Conservation (phyloP, 1,284 basidiomycete species). For the Ustilago xerochloae region DNA sequence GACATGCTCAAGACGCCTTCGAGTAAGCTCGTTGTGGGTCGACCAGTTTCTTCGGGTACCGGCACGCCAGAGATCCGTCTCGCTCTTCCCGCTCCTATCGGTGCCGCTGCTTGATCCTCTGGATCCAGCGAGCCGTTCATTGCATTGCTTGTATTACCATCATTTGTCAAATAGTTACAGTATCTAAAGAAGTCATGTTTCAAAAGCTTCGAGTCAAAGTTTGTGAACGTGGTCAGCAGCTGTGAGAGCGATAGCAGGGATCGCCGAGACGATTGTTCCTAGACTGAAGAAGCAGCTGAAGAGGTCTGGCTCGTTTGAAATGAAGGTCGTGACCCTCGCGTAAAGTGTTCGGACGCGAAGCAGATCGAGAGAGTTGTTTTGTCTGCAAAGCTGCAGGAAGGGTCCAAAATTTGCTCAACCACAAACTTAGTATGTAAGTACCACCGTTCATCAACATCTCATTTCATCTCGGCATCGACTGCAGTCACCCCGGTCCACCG, state of each 20-base stretch:
- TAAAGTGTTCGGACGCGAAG: slow-evolving; percentile 8
- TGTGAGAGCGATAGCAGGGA: too few relatives aligned
- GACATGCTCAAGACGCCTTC: slow-evolving; percentile 90
- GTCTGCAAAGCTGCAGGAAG: slow-evolving; percentile 8
- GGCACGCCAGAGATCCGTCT: slow-evolving; percentile 58
- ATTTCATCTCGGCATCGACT: not conserved
- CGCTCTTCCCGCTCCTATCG: slow-evolving; percentile 37
- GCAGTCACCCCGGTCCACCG: too few relatives aligned
- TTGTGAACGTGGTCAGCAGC: too few relatives aligned
- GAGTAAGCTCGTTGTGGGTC: slow-evolving; percentile 83
- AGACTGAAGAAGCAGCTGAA: too few relatives aligned
- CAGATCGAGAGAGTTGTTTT: not conserved
- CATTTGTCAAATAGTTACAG: slow-evolving; percentile 29
- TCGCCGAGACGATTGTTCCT: too few relatives aligned
- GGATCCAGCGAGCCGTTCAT: not conserved
- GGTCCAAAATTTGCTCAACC: slow-evolving; percentile 8
- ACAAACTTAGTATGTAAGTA: not conserved
- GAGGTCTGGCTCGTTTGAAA: not conserved
- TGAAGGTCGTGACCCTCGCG: not conserved
- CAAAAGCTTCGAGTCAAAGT: too few relatives aligned
- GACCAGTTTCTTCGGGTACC: slow-evolving; percentile 62
- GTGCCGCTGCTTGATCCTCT: slow-evolving; percentile 19
- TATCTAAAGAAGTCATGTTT: slow-evolving; percentile 6
- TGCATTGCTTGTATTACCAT: slow-evolving; percentile 15
- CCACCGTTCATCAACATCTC: not conserved